Conservation (phyloP, 805 yeast genomes). For the Metschnikowia lunata region DNA sequence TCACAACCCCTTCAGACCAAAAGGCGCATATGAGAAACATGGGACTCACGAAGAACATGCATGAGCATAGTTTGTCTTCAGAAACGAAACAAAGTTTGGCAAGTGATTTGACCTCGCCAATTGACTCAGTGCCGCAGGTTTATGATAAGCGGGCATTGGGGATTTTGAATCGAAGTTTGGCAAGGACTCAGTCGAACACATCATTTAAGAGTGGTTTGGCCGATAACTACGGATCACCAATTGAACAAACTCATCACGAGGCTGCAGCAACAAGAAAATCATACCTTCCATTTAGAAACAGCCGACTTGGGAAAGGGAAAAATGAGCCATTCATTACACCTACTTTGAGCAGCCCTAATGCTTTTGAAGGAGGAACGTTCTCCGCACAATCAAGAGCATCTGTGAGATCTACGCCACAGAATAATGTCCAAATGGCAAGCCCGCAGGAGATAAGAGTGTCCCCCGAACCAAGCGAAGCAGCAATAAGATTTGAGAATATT, state of each 20-base stretch:
- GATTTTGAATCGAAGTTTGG: slow-evolving; percentile 68
- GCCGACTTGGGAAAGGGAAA: slow-evolving; percentile 21
- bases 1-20: slow-evolving; percentile 54
- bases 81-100: slow-evolving; percentile 55
- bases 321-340: slow-evolving; percentile 15
- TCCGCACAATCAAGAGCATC: slow-evolving; percentile 9
- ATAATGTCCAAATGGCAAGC: slow-evolving; percentile 9
- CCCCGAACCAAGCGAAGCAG: slow-evolving; percentile 13
- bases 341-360: slow-evolving; percentile 5
- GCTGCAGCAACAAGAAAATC: slow-evolving; percentile 25
- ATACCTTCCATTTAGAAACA: slow-evolving; percentile 39
- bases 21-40: slow-evolving; percentile 13
- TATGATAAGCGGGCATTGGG: slow-evolving; percentile 76
- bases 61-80: slow-evolving; percentile 46
- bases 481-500: slow-evolving; percentile 12
- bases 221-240: slow-evolving; percentile 46
- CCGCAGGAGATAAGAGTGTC: slow-evolving; percentile 10
- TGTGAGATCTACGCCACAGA: slow-evolving; percentile 7
- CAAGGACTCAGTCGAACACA: slow-evolving; percentile 67
- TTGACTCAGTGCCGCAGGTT: slow-evolving; percentile 70
- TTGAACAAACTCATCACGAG: slow-evolving; percentile 14
- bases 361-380: slow-evolving; percentile 7
- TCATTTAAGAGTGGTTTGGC: slow-evolving; percentile 75
- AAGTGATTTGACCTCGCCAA: slow-evolving; percentile 42
- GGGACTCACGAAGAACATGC: slow-evolving; percentile 7